Evolutionary conservation across 140 eudicot genomes (phyloP).

Genomic region (Oenanthe javanica): DNA sequence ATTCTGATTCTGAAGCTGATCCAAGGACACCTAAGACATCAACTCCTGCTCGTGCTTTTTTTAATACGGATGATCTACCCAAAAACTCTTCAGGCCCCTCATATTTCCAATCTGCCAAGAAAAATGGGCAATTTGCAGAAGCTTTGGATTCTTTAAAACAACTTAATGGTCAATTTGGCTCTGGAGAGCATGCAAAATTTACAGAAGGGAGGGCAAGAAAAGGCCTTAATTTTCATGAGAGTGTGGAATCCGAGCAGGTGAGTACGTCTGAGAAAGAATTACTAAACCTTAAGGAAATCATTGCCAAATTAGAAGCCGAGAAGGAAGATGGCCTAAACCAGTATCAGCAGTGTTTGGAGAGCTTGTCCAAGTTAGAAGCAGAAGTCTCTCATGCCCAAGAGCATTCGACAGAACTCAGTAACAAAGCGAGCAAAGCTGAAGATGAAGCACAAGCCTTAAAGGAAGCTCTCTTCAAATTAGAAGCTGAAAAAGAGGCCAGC

Average conservation of each 20-base stretch:
- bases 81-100: constrained; percentile 10
- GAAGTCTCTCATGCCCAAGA: constrained; percentile 54
- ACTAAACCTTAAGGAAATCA: constrained; percentile 29
- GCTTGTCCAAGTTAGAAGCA: constrained; percentile 47
- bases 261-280: constrained; percentile 47
- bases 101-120: constrained; percentile 4
- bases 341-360: constrained; percentile 62
- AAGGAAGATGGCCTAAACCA: constrained; percentile 42
- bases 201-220: constrained; percentile 36
- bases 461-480: constrained; percentile 40
- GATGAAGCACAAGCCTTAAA: constrained; percentile 44
- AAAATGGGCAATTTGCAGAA: constrained; percentile 12
- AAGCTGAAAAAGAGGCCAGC: constrained; percentile 67
- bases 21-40: constrained; percentile 56
- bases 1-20: constrained; percentile 40
- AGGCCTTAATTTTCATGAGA: constrained; percentile 39
- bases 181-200: constrained; percentile 17
- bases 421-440: constrained; percentile 69
- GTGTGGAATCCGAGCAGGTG: constrained; percentile 24
- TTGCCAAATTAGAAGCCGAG: constrained; percentile 50
- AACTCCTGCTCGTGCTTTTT: constrained; percentile 20
- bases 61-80: constrained; percentile 21
- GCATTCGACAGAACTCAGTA: constrained; percentile 34
- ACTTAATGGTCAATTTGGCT: constrained; percentile 13
- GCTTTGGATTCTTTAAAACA: constrained; percentile 12